A percentile compares a stretch with the other conserved stretches of the same genome.
phyloP scores from a whole-genome alignment of 352 stramenopile genomes.

The Lagenidium giganteum region DNA sequence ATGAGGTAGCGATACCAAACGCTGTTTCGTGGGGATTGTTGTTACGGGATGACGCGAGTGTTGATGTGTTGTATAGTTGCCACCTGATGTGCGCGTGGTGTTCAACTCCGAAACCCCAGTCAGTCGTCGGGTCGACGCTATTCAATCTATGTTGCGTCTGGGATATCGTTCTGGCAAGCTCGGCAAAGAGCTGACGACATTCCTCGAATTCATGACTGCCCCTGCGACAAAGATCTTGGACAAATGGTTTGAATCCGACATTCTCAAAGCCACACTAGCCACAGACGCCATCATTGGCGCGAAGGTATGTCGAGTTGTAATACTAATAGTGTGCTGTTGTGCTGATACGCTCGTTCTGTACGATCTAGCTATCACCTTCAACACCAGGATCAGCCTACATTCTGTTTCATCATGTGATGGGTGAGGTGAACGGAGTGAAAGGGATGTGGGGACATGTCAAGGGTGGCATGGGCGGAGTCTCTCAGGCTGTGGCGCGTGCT shows the following conservation, averaged over 20 bases:
- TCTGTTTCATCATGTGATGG: conserved; percentile 91
- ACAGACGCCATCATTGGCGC: conserved; percentile 90
- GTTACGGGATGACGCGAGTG: too few relatives aligned
- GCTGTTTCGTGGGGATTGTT: too few relatives aligned
- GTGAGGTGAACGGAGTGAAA: conserved; percentile 84
- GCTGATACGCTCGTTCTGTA: too few relatives aligned
- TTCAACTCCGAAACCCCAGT: conserved; percentile 44
- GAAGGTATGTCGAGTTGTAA: conserved; percentile 33
- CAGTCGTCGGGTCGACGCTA: conserved; percentile 60
- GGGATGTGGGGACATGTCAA: conserved; percentile 88
- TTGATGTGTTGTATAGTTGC: conserved; percentile 32
- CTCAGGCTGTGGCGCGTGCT: conserved; percentile 54
- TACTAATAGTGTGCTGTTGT: not conserved
- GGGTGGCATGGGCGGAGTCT: conserved; percentile 85
- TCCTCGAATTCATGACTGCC: conserved; percentile 86
- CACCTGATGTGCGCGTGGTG: conserved; percentile 63
- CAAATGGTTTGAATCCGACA: conserved; percentile 88
- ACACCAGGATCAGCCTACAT: conserved; percentile 88
- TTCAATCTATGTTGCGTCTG: conserved; percentile 58
- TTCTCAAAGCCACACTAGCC: conserved; percentile 88
- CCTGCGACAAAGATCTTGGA: conserved; percentile 85
- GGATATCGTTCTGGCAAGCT: conserved; percentile 63
- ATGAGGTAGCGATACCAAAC: conserved; percentile 39
- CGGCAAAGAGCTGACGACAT: conserved; percentile 68
- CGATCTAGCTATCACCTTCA: conserved; percentile 79